Evolutionary conservation across 805 yeast species (phyloP).

Genomic region (Ogataea paraovalis): DNA sequence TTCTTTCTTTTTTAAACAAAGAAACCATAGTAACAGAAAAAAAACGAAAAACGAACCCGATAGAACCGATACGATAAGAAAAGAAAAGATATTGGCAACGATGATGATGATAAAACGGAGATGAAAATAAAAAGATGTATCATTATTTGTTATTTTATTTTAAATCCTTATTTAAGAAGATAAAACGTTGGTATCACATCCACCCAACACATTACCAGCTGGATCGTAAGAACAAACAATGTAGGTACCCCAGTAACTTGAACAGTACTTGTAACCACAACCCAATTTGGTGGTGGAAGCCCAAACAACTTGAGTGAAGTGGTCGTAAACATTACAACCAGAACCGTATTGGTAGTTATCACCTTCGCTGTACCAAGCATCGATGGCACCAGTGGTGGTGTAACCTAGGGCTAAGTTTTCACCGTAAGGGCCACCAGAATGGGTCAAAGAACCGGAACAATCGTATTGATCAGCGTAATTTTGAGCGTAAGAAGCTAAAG

Average conservation of each 20-base stretch:
- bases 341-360: constrained; percentile 46
- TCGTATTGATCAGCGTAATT: constrained; percentile 50
- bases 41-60: background rate
- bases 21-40: background rate
- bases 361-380: constrained; percentile 74
- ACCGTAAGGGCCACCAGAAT: constrained; percentile 67
- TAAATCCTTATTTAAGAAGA: background rate
- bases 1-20: background rate
- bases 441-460: constrained; percentile 59
- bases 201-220: constrained; percentile 66
- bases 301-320: constrained; percentile 79
- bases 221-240: constrained; percentile 74
- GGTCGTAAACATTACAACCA: constrained; percentile 51
- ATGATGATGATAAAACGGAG: background rate
- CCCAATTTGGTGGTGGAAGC: constrained; percentile 56
- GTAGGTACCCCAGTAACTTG: constrained; percentile 50
- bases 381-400: constrained; percentile 50
- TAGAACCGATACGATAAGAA: background rate
- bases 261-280: constrained; percentile 54
- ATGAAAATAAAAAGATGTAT: background rate
- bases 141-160: background rate
- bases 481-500: constrained; percentile 53
- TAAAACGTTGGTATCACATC: constrained; percentile 35
- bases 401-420: constrained; percentile 76
- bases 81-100: background rate